A percentile compares a stretch with the other conserved stretches of the same genome.
Evolutionary conservation across 257 asterid genomes (phyloP).

Genomic region (Linaria vulgaris): DNA sequence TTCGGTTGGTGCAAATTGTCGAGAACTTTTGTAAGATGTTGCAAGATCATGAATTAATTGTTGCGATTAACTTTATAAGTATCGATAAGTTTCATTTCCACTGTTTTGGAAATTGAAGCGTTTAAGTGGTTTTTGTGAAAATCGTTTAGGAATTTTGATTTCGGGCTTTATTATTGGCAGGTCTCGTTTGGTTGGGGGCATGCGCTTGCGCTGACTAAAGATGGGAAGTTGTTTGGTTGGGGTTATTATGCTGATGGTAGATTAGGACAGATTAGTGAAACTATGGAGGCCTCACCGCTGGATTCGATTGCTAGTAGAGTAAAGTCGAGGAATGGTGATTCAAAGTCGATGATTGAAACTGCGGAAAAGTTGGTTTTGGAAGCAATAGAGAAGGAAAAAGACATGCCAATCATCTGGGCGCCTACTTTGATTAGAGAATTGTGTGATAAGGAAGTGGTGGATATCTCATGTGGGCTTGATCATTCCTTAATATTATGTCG

Average conservation of each 20-base stretch:
- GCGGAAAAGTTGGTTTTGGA: constrained; percentile 66
- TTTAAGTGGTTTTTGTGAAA: neutral
- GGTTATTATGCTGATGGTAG: constrained; percentile 98
- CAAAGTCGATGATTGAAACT: constrained; percentile 46
- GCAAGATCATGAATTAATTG: no score
- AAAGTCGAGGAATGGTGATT: constrained; percentile 22
- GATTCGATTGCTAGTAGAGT: constrained; percentile 47
- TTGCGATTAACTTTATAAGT: no score
- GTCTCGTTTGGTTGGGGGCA: constrained; percentile 98
- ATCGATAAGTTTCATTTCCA: no score
- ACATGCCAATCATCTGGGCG: constrained; percentile 87
- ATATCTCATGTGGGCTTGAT: constrained; percentile 85
- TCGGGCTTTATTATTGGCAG: constrained; percentile 40
- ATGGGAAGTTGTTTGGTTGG: constrained; percentile 91
- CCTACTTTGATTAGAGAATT: constrained; percentile 74
- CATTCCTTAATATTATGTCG: constrained; percentile 77
- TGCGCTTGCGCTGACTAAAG: constrained; percentile 75
- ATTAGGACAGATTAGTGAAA: constrained; percentile 66
- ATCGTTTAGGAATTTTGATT: no score
- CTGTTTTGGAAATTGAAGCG: no score
- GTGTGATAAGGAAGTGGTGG: constrained; percentile 48
- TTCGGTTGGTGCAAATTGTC: no score
- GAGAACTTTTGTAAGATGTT: no score
- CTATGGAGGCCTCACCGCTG: constrained; percentile 71
- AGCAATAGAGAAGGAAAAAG: constrained; percentile 84